Base-by-base conservation (phyloP, 2,329 filamentous ascomycete genomes). In the Cyphellophora europaea region DNA sequence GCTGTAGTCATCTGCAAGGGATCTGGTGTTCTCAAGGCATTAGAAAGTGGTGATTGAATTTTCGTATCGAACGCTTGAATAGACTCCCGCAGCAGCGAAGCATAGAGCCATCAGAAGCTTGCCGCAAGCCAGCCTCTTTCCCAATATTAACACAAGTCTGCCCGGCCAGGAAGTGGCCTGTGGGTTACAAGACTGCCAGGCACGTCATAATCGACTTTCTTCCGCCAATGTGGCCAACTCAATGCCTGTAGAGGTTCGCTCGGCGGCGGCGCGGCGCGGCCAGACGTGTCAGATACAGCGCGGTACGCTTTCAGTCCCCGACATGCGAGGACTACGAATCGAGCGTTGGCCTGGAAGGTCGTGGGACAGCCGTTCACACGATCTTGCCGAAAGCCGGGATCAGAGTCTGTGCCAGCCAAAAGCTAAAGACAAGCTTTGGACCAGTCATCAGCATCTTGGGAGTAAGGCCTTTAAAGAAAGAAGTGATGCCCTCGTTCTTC, bases 401-500 rank as follows among this genome's bases (percentile, higher is more conserved):
- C 53, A 98, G 71, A 18, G 91, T 96, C 71, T 98, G 91, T 38
- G 91, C 91, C 56, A 98, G 77, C 91, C 91, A 98, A 79, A 98
- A 98, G 42, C 88, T 95, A 71, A 98, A 98, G 44, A 96, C 91
- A 42, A 98, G 74, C 75, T 98, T 98, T 45, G 91, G 91, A 15
- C 91, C 93, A 11, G 91, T 98, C 91, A 98, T 98, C 54, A 98
- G 74, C 47, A 98, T 77, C 81, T 98, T 98, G 44, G 91, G 91
- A 32, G 87, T 82, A 47, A 98, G 66, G 28, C 91, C 91, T 77
- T 98, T 98, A 77, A 98, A 98, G 75, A 98, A 96, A 53, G 82
- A 80, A 11, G 72, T 67, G 39, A 81, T 57, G 14, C 89, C 91
- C 64, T 98, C 91, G 51, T 94, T 77, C 69, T 79, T 84, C 47